A percentile compares a stretch with the other conserved stretches of the same genome.
Conservation (phyloP, 148 eudicot species). For the Drosera capensis region DNA sequence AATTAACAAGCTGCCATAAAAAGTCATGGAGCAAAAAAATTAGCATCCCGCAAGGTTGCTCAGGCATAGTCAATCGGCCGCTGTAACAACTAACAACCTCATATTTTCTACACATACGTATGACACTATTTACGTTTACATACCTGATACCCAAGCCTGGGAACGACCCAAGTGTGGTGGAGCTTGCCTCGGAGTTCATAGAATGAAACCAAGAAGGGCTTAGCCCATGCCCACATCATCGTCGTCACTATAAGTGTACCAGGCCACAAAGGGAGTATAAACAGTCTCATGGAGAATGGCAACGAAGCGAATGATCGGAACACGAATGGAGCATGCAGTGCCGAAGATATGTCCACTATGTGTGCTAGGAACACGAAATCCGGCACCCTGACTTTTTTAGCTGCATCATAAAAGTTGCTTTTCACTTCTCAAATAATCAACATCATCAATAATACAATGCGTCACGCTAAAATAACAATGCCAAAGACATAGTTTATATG, state of each 20-base stretch:
- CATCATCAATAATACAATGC: background rate
- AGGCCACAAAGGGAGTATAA: constrained; percentile 32
- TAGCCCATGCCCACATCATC: constrained; percentile 53
- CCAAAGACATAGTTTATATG: too few relatives aligned
- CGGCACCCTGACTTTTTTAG: constrained; percentile 34
- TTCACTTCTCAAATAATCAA: background rate
- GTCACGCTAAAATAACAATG: too few relatives aligned
- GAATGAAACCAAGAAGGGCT: constrained; percentile 25
- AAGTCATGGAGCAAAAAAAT: background rate
- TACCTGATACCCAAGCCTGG: constrained; percentile 67
- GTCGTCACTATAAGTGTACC: constrained; percentile 14
- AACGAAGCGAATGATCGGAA: constrained; percentile 29
- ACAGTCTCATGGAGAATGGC: constrained; percentile 25
- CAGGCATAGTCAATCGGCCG: background rate
- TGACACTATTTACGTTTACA: too few relatives aligned
- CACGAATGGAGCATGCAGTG: constrained; percentile 44
- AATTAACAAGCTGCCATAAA: background rate
- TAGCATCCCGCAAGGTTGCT: too few relatives aligned
- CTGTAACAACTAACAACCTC: too few relatives aligned
- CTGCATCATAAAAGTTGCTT: constrained; percentile 18
- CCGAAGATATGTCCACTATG: constrained; percentile 37
- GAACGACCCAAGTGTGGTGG: constrained; percentile 60
- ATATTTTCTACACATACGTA: too few relatives aligned
- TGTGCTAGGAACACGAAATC: constrained; percentile 80
- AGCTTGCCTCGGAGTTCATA: constrained; percentile 31